Evolutionary conservation across 2,329 filamentous ascomycete genomes (phyloP), one percentile per base, ranked within the genome.

Genomic region (Cryphonectria naterciae): DNA sequence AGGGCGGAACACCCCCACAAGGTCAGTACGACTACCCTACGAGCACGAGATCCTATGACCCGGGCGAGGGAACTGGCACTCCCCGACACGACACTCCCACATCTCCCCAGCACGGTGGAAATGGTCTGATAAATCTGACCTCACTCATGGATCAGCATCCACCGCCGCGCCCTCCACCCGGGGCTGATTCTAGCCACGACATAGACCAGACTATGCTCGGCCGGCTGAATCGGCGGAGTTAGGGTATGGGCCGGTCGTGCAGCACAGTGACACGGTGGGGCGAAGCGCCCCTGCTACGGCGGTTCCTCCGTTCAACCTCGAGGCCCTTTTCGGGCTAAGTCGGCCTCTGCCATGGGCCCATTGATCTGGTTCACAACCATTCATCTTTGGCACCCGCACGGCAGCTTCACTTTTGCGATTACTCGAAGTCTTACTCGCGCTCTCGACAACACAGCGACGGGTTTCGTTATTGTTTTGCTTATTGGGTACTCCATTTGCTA

Each of bases 191-290:
- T 17, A 75, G 74, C 22, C 84, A 81, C 74, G 86, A 88, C 70
- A 87, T 88, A 70, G 87, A 89, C 74, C 82, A 83, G 74, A 83
- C 80, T 71, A 89, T 89, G 87, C 80, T 89, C 69, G 83, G 83
- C 54, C 83, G 85, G 52, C 77, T 88, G 67, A 85, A 87, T 73
- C 80, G 83, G 63, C 79, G 79, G 49, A 72, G 70, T 32, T 73
- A 70, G 65, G 46, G 63, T 65, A 28, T 37, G 69, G 52, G 39
- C 60, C 58, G 37, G 60, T n/a, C 4, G 60, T 37, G n/a, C n/a
- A 62, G n/a, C 58, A 19, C 32, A 22, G 37, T 25, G 7, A 35
- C 25, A 22, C 17, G 7, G 35, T 15, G 60, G 35, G 19, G 54
- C 5, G 54, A 32, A 17, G 25, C 25, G 28, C 7, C 54, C 25